Percentiles rank a stretch among this genome's conserved stretches.
Conservation (phyloP, 139 green algal species). For the Marvania coccoides region DNA sequence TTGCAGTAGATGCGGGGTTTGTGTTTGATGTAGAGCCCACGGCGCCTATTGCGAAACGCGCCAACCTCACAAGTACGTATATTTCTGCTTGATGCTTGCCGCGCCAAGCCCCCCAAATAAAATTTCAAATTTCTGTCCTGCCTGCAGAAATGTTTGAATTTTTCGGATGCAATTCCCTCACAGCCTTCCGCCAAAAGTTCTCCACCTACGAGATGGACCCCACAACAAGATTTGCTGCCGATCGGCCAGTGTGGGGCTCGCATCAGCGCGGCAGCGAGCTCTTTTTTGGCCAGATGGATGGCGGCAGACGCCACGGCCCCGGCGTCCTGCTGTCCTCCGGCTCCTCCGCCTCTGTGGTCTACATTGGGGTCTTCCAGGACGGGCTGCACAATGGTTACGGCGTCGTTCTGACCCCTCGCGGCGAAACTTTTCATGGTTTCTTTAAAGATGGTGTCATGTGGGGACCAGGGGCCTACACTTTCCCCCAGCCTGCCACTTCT, state of each 20-base stretch:
- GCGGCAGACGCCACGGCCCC: not conserved
- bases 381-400: not conserved
- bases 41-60: not conserved
- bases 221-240: not conserved
- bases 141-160: not conserved
- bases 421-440: conserved; percentile 4
- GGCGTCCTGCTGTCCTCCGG: not conserved
- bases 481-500: not conserved
- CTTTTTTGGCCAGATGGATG: not conserved
- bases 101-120: not conserved
- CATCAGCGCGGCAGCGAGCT: not conserved
- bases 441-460: conserved; percentile 4
- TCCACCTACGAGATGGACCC: not conserved
- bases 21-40: not conserved
- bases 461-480: not conserved
- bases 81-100: not conserved
- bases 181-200: not conserved
- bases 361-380: conserved; percentile 6
- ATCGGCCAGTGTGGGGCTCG: not conserved
- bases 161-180: not conserved
- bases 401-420: not conserved
- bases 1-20: conserved; percentile 2
- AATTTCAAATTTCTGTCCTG: not conserved
- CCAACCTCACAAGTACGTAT: conserved; percentile 4
- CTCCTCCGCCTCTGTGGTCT: not conserved